Evolutionary conservation across 2,329 filamentous ascomycete genomes (phyloP).

Genomic region (Xenoacremonium recifei): DNA sequence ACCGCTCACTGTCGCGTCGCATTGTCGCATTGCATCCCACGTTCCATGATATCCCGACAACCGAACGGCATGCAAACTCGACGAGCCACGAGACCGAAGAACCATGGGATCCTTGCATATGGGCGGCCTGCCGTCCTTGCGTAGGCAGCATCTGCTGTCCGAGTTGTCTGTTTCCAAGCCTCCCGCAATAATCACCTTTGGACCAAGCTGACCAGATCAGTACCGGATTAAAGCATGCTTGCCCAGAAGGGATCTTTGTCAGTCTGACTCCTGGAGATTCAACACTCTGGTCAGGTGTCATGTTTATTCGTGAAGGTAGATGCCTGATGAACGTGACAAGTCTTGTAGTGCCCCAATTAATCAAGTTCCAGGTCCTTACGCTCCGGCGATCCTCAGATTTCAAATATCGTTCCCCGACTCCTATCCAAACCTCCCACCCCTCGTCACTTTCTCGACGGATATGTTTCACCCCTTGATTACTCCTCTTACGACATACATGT

Average conservation of each 20-base stretch:
- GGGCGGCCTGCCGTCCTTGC: conserved; percentile 53
- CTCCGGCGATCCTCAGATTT: conserved; percentile 83
- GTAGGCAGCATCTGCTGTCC: conserved; percentile 73
- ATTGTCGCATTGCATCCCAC: background rate
- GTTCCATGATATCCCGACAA: background rate
- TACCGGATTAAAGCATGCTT: conserved; percentile 75
- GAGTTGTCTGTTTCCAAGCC: conserved; percentile 66
- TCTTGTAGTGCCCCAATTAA: background rate
- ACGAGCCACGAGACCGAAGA: background rate
- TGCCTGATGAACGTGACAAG: background rate
- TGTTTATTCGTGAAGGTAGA: conserved; percentile 86
- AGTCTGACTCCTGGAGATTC: conserved; percentile 79
- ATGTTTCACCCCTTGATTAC: conserved; percentile 94
- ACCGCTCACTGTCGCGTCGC: conserved; percentile 18
- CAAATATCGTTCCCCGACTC: conserved; percentile 81
- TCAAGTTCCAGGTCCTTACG: conserved; percentile 70
- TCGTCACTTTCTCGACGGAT: conserved; percentile 86
- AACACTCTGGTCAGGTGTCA: conserved; percentile 81
- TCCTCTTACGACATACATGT: conserved; percentile 91
- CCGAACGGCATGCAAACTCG: background rate
- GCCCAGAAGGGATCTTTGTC: conserved; percentile 84
- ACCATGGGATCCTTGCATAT: conserved; percentile 46
- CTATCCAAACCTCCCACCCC: conserved; percentile 77
- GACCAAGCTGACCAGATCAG: conserved; percentile 44
- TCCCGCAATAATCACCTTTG: conserved; percentile 4